phyloP scores from a whole-genome alignment of 1,284 basidiomycete species.

The Ceratobasidium sp. region DNA sequence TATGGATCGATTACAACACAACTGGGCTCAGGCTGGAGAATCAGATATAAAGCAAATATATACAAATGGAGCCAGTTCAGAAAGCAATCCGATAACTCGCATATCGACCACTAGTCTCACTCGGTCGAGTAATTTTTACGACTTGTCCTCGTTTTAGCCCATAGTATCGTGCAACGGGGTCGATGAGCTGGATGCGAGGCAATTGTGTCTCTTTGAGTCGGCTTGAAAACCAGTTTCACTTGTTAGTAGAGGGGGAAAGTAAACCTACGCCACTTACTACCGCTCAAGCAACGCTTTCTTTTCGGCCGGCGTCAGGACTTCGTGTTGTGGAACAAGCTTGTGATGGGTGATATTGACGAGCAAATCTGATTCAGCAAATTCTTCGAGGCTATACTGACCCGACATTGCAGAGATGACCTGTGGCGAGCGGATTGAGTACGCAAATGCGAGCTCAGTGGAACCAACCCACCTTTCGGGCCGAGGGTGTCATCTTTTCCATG shows the following conservation, averaged over 20 bases:
- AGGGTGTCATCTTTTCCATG: conserved; percentile 95
- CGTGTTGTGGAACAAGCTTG: conserved; percentile 93
- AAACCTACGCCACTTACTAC: conserved; percentile 77
- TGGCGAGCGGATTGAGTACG: not conserved
- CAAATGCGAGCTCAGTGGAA: not conserved
- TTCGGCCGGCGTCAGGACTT: conserved; percentile 86
- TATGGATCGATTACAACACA: not conserved
- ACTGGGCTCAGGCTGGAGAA: not conserved
- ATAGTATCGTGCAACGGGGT: conserved; percentile 98
- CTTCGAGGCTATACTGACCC: conserved; percentile 87
- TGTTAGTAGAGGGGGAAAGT: conserved; percentile 31
- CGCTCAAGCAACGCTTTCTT: conserved; percentile 89
- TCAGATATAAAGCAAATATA: not conserved
- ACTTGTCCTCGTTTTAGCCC: conserved; percentile 95
- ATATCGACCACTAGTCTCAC: conserved; percentile 96
- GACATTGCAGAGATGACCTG: conserved; percentile 92
- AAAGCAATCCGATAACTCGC: conserved; percentile 91
- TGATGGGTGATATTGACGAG: conserved; percentile 98
- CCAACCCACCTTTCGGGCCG: conserved; percentile 83
- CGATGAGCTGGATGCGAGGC: conserved; percentile 94
- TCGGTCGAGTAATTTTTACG: conserved; percentile 97
- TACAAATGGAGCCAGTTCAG: conserved; percentile 34
- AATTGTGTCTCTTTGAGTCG: conserved; percentile 98
- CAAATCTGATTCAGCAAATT: conserved; percentile 95
- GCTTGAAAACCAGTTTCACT: conserved; percentile 59